phyloP scores from a whole-genome alignment of 805 yeast species.

The Saturnispora sekii region DNA sequence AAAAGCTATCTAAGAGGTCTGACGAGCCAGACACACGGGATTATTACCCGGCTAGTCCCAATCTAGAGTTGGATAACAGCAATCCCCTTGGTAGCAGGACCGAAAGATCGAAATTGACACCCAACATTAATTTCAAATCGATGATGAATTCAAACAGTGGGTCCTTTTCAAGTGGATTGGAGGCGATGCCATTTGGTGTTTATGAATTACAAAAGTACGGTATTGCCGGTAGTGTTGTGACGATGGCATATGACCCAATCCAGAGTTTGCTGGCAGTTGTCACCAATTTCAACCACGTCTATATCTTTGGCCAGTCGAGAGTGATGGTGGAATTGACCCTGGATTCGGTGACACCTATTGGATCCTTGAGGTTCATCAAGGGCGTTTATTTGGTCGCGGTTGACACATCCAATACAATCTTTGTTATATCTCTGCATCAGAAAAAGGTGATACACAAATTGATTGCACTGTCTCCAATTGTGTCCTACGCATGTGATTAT shows the following conservation, averaged over 20 bases:
- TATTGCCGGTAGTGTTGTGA: constrained; percentile 51
- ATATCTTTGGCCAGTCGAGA: constrained; percentile 75
- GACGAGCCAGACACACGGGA: constrained; percentile 14
- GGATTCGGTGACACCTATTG: constrained; percentile 40
- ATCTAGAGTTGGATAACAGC: constrained; percentile 8
- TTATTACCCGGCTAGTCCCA: constrained; percentile 15
- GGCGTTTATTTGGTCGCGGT: constrained; percentile 75
- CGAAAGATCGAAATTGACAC: constrained; percentile 2
- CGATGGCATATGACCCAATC: constrained; percentile 75
- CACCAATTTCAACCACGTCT: constrained; percentile 58
- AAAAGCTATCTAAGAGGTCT: constrained; percentile 6
- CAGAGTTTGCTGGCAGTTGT: constrained; percentile 80
- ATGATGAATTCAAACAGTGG: constrained; percentile 10
- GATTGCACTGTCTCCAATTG: constrained; percentile 55
- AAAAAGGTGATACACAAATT: constrained; percentile 51
- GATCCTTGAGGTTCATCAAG: constrained; percentile 55
- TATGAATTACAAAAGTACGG: constrained; percentile 40
- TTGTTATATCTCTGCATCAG: constrained; percentile 60
- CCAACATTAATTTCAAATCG: constrained; percentile 10
- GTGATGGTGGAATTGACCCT: constrained; percentile 61
- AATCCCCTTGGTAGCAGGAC: not conserved
- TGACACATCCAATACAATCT: constrained; percentile 49
- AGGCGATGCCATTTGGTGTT: constrained; percentile 20
- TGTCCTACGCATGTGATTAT: constrained; percentile 72
- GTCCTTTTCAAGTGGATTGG: constrained; percentile 26